Percentiles rank a stretch among this genome's conserved stretches.
Conservation (phyloP, 2,329 filamentous ascomycete species). For the Apiospora hydei region DNA sequence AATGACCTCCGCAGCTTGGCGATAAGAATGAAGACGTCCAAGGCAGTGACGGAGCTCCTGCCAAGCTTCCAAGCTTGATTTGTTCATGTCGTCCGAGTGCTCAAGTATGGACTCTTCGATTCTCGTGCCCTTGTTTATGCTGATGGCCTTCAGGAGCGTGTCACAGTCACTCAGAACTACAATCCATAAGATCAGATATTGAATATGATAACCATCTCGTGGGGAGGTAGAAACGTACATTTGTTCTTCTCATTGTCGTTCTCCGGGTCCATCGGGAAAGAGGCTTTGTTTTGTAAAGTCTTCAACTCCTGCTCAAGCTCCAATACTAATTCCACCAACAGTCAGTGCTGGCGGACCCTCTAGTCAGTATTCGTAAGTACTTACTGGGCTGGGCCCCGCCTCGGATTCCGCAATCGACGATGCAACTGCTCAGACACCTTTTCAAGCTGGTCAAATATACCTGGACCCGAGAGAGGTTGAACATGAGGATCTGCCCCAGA, state of each 20-base stretch:
- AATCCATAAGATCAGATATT: background rate
- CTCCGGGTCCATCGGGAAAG: constrained; percentile 13
- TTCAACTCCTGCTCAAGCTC: constrained; percentile 22
- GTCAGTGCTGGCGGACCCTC: background rate
- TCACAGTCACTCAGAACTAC: constrained; percentile 24
- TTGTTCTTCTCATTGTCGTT: constrained; percentile 10
- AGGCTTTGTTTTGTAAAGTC: constrained; percentile 1
- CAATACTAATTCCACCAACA: background rate
- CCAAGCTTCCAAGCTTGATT: constrained; percentile 21
- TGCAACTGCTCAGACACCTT: constrained; percentile 21
- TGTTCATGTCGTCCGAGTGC: background rate
- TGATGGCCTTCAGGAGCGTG: constrained; percentile 23
- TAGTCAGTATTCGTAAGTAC: background rate
- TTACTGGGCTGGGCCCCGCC: background rate
- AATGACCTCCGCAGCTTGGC: constrained; percentile 26
- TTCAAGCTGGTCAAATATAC: constrained; percentile 23
- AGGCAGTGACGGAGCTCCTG: constrained; percentile 27
- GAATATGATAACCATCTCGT: background rate
- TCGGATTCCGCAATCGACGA: constrained; percentile 1
- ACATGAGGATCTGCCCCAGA: constrained; percentile 22
- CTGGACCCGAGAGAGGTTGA: constrained; percentile 20
- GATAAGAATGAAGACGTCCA: constrained; percentile 26
- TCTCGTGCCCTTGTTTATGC: background rate
- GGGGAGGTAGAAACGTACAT: background rate
- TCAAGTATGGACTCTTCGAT: constrained; percentile 10